phyloP scores from a whole-genome alignment of 2,329 filamentous ascomycete genomes.

The Trichophyton rubrum region DNA sequence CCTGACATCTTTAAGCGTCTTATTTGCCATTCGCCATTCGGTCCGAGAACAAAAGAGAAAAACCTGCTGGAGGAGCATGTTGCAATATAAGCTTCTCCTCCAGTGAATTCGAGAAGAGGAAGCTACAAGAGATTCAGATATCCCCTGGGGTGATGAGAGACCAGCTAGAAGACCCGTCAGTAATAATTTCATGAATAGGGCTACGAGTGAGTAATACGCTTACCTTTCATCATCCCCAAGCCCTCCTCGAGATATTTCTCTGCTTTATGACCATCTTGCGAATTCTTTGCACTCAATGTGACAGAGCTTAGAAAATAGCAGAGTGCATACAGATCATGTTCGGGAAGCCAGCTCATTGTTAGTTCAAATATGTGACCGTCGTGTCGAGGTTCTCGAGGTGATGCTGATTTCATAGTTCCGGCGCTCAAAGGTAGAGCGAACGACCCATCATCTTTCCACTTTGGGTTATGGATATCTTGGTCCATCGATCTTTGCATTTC shows the following conservation, averaged over 20 bases:
- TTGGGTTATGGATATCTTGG: constrained; percentile 32
- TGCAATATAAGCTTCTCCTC: constrained; percentile 53
- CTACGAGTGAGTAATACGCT: neutral
- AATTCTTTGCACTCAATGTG: constrained; percentile 44
- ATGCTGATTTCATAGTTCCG: constrained; percentile 27
- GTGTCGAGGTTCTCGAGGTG: constrained; percentile 18
- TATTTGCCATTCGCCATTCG: constrained; percentile 53
- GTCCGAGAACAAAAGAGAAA: constrained; percentile 58
- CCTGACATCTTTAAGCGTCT: constrained; percentile 44
- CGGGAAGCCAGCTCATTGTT: constrained; percentile 48
- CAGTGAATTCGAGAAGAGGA: constrained; percentile 50
- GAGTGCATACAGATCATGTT: constrained; percentile 47
- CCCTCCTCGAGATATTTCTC: constrained; percentile 48
- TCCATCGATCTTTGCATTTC: constrained; percentile 45
- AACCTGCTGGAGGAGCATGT: constrained; percentile 58
- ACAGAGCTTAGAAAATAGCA: constrained; percentile 48
- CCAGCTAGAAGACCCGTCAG: constrained; percentile 17
- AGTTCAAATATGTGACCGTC: constrained; percentile 36
- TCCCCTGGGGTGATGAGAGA: constrained; percentile 29
- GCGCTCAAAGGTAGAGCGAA: constrained; percentile 35
- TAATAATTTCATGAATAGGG: neutral
- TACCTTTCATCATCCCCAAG: constrained; percentile 39
- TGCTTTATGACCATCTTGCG: constrained; percentile 41
- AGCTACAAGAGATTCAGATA: constrained; percentile 43
- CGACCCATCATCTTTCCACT: constrained; percentile 37